Evolutionary conservation across 345 rosid genomes (phyloP), one percentile per base, ranked within the genome.

Genomic region (Mercurialis annua): DNA sequence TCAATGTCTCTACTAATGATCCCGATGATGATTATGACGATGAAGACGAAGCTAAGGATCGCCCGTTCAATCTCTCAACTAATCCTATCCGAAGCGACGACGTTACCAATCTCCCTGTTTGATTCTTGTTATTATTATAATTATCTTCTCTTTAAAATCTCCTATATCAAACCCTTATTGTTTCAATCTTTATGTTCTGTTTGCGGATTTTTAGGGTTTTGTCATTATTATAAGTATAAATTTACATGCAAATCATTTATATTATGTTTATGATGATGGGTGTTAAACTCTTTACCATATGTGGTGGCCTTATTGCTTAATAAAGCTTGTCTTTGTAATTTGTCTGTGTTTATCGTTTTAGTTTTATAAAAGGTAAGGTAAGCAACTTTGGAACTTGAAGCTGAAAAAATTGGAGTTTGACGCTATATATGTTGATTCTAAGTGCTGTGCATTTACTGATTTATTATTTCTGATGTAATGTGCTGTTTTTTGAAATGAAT

Each of bases 1-100:
- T 92, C 70, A 90, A 90, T 42, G 76, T 90, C 21, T 44, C 86
- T 18, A 92, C 92, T 69, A 76, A 67, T 66, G 88, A 86, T 64
- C 78, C 65, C 33, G 94, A 87, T 65, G 98, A 87, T 55, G 98
- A 83, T n/a, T n/a, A n/a, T 21, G 79, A 70, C 26, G 78, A 75
- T 4, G 76, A 85, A 12, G 84, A 80, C 5, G 94, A 87, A 40
- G 80, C 83, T 10, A 72, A 77, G 2, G 84, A 76, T 50, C 81
- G 86, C 34, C 88, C 91, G 7, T 86, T 89, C 61, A 66, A 83
- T 53, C 71, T 77, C 68, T 62, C 86, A 68, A 56, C 60, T 71
- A 44, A 59, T 44, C 59, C 78, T 69, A 49, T 77, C 52, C 80
- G 62, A n/a, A 17, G 31, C 65, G 42, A 72, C 71, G 72, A 74